Evolutionary conservation across 768 basidiomycete species (phyloP), one percentile per base, ranked within the genome.

Genomic region (Rhodotorula paludigena): DNA sequence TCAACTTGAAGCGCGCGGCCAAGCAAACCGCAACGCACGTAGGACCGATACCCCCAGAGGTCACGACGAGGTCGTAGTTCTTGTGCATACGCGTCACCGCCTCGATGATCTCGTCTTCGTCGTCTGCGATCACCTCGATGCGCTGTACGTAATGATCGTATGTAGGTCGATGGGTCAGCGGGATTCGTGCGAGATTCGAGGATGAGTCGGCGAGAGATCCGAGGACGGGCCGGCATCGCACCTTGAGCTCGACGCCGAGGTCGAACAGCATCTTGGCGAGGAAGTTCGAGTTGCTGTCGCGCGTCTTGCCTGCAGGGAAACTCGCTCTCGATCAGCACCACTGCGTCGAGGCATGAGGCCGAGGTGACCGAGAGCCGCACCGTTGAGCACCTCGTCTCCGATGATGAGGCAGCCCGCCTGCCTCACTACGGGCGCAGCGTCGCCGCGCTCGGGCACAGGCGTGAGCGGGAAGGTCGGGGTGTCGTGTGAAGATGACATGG

Each of bases 111-210:
- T 96, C 89, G 33, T 85, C 84, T 77, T 93, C 89, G 55, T 90
- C 87, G 75, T 97, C 93, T 2, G 92, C 82, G 52, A 98, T 87
- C 63, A 94, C 91, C 75, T 97, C 92, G 76, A 94, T 85, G 51
- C 89, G 85, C 78, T 48, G 47, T 14, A 9, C 32, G 36, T 49
- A 11, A 63, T n/a, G n/a, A n/a, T n/a, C n/a, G 54, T 89, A 90
- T 73, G 89, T 92, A 77, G 11, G 63, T 62, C 69, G 73, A 63
- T 38, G 45, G 20, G 20, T 25, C 38, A 25, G n/a, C 35, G 41
- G 42, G n/a, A 9, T 11, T 18, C 51, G 33, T 9, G 6, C 39
- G 11, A 15, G 35, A 45, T 5, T 42, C 16, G 41, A 42, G 41
- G 16, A 42, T 53, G 28, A 14, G 10, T 53, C 51, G 14, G 33